phyloP scores from a whole-genome alignment of 176 grass and related monocot species.

The Chloris gayana region DNA sequence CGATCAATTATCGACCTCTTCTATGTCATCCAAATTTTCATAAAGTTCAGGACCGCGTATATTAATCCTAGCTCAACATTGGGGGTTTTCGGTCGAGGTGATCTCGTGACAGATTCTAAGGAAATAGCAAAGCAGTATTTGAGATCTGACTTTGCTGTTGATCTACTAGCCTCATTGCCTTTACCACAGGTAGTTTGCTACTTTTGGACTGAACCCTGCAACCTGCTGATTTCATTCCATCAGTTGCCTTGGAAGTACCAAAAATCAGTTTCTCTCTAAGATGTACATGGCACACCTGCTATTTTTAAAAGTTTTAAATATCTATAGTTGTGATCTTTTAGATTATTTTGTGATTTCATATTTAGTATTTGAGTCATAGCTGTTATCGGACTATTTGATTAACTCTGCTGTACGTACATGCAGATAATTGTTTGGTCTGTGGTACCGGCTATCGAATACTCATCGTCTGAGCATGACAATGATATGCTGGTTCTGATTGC shows the following conservation, averaged over 20 bases:
- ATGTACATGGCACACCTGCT: not conserved
- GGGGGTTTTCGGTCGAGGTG: constrained; percentile 81
- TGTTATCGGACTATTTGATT: constrained; percentile 42
- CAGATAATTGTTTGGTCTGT: constrained; percentile 94
- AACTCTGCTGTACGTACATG: constrained; percentile 20
- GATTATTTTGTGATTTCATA: constrained; percentile 7
- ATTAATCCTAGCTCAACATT: constrained; percentile 70
- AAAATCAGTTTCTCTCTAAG: constrained; percentile 1
- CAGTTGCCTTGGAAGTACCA: not conserved
- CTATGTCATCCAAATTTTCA: constrained; percentile 72
- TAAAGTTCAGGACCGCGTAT: constrained; percentile 92
- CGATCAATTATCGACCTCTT: constrained; percentile 70
- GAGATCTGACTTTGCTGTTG: constrained; percentile 68
- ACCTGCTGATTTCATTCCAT: not conserved
- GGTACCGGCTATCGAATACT: constrained; percentile 76
- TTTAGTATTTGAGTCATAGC: not conserved
- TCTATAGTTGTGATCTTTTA: constrained; percentile 1
- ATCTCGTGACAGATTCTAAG: constrained; percentile 71
- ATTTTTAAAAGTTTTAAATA: not conserved
- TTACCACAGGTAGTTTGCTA: constrained; percentile 78
- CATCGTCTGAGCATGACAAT: constrained; percentile 69
- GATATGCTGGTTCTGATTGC: constrained; percentile 71
- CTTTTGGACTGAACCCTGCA: constrained; percentile 8
- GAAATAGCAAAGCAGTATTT: constrained; percentile 77
- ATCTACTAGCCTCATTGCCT: constrained; percentile 85